Conservation (phyloP, 192 early-diverging fungal species). For the Linnemannia zychae region DNA sequence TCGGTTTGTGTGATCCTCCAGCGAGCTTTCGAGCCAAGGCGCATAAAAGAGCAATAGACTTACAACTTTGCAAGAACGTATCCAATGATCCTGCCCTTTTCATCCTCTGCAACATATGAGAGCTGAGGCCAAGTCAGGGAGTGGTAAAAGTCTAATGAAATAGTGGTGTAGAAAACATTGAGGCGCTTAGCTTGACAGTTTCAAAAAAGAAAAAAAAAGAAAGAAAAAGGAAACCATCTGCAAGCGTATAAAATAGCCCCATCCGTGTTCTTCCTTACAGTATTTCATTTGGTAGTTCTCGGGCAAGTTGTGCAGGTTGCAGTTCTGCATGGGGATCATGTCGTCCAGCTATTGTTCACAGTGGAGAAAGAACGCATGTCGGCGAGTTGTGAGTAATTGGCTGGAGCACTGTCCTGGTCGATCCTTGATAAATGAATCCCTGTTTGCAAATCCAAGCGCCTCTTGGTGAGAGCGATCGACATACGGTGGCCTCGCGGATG, state of each 20-base stretch:
- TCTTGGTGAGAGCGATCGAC: neutral
- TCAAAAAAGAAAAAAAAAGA: constrained; percentile 12
- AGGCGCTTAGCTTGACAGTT: neutral
- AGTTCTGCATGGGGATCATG: constrained; percentile 94
- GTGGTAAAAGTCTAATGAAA: constrained; percentile 79
- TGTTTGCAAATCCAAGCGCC: neutral
- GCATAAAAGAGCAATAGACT: neutral
- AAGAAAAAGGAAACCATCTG: no score
- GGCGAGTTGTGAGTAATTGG: no score
- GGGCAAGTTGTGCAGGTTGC: constrained; percentile 96
- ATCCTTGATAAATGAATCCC: neutral
- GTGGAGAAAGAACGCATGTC: neutral
- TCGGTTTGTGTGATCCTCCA: neutral
- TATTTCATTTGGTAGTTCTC: constrained; percentile 99
- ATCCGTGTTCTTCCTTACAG: constrained; percentile 80
- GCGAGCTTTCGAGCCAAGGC: neutral
- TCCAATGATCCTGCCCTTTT: constrained; percentile 92
- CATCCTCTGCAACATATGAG: constrained; percentile 94
- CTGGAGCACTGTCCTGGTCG: neutral
- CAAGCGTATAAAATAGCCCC: neutral
- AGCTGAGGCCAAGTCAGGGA: constrained; percentile 90
- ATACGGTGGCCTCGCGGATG: constrained; percentile 80
- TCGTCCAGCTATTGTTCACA: constrained; percentile 75
- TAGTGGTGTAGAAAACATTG: neutral
- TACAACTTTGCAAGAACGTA: constrained; percentile 99